Evolutionary conservation across 1,139 yeast species (phyloP), one percentile per base, ranked within the genome.

Genomic region (Yamadazyma dendronema): DNA sequence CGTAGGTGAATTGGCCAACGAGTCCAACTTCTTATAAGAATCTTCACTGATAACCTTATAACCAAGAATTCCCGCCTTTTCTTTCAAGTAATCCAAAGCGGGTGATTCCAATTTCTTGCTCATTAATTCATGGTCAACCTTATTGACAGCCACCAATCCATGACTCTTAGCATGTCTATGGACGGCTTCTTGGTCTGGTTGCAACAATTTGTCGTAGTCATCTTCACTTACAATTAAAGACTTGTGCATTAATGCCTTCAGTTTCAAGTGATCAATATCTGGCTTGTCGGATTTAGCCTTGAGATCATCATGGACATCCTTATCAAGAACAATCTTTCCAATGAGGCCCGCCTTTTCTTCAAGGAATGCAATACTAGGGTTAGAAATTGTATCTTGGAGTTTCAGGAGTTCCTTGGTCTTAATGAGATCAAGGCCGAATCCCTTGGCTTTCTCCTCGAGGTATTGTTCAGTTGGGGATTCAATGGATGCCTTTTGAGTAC

Each of bases 311-410:
- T 40, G 34, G 1, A 31, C 27, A 2, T 30, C 25, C 13, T 36
- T 36, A 2, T 27, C 38, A 9, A 46, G 17, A 9, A 43, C 30
- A 6, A 37, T 34, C 17, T 34, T 28, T 1, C 43, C 43, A 19
- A 34, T 17, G 3, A 17, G 13, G 9, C 12, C 16, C 13, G 71
- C 69, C 28, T 57, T 57, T 12, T 49, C 47, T 4, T 43, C 37
- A 8, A 68, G 35, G 36, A 50, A 61, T 3, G 53, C 55, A 3
- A 46, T 31, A 5, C 56, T 36, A 22, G 69, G 64, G 0, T 52
- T 38, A 0, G 51, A 42, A 2, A 37, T 48, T 47, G 22, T 51
- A 42, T 21, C 44, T 33, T 17, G 56, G 35, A 35, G 57, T 3
- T 19, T 25, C 3, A 39, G 24, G 15, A 39, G 35, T 8, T 40